Evolutionary conservation across 441 rosid genomes (phyloP).

Genomic region (Kokia cookei): DNA sequence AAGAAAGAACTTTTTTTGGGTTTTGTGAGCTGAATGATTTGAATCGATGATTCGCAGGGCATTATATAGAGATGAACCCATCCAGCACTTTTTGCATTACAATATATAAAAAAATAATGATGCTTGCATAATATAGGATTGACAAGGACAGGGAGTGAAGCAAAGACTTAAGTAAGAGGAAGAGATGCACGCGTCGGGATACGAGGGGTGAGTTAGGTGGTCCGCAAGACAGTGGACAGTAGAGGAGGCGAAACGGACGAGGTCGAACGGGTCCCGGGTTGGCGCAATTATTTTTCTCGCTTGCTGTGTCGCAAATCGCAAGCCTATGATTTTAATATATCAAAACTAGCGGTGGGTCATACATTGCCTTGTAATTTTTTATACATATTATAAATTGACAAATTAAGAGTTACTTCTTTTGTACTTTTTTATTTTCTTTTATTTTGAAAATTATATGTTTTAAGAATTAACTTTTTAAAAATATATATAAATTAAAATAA

Average conservation of each 20-base stretch:
- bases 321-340: neutral
- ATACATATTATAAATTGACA: no score
- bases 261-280: neutral
- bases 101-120: neutral
- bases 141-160: neutral
- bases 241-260: neutral
- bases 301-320: neutral
- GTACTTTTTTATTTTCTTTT: no score
- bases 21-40: neutral
- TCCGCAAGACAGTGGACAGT: neutral
- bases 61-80: neutral
- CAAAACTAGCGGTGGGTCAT: neutral
- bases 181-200: neutral
- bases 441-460: neutral
- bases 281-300: neutral
- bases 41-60: neutral
- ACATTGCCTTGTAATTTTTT: neutral
- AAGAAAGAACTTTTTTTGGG: neutral
- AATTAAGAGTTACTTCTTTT: no score
- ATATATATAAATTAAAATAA: no score
- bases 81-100: neutral
- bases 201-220: neutral
- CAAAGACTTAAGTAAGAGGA: neutral
- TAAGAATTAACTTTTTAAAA: neutral
- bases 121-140: neutral